These are phyloP conservation scores for Solanum chilense DNA, from an alignment of 257 asterid genomes.

Conservation along the genomic window DNA sequence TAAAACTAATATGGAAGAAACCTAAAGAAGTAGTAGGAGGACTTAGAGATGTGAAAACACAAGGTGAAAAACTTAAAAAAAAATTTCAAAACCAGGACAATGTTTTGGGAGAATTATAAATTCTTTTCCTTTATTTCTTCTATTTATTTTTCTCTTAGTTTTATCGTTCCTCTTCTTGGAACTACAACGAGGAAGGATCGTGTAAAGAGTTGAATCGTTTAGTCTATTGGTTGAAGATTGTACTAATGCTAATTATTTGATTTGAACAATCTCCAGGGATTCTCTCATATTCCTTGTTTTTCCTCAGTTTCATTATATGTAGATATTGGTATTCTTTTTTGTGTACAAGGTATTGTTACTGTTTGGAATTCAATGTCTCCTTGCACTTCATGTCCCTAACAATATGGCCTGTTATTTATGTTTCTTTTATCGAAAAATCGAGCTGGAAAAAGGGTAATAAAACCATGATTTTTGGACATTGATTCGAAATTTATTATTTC, in stretches of 20 bases:
- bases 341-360: not conserved
- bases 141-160: slow-evolving; percentile 5
- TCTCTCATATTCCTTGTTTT: not conserved
- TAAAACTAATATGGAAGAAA: not conserved
- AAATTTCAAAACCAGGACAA: not conserved
- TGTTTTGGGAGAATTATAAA: slow-evolving; percentile 1
- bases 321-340: not conserved
- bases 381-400: not conserved
- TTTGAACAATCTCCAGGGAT: slow-evolving; percentile 14
- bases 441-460: not conserved
- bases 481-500: not conserved
- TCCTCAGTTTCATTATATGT: not conserved
- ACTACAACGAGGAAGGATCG: slow-evolving; percentile 14
- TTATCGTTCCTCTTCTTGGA: slow-evolving; percentile 2
- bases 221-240: slow-evolving; percentile 3
- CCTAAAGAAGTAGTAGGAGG: not conserved
- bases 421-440: not conserved
- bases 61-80: not conserved
- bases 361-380: not conserved
- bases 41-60: not conserved
- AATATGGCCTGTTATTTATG: not conserved
- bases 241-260: slow-evolving; percentile 23
- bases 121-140: not conserved
- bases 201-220: slow-evolving; percentile 29
- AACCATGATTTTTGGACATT: not conserved